Evolutionary conservation across 2,329 filamentous ascomycete species (phyloP), one percentile per base, ranked within the genome.

Genomic region (Calonectria ilicicola): DNA sequence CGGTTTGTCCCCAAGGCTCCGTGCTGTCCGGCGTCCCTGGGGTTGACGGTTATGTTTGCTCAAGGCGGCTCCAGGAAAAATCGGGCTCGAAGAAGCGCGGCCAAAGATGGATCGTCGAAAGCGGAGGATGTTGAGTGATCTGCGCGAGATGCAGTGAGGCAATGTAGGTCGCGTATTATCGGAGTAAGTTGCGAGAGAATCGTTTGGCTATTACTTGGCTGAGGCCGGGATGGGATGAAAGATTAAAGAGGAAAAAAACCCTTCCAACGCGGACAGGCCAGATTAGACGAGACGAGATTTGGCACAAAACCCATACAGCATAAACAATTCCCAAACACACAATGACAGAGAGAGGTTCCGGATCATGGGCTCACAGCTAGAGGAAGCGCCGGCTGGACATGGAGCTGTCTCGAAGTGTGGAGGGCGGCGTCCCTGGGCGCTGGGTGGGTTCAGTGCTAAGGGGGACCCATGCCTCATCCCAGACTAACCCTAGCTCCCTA

Each of bases 351-450:
- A 75, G 64, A 76, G 65, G 71, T 77, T 77, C 69, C 78, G 70
- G 49, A 62, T 70, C 73, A 74, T 72, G 76, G 65, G 72, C 72
- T 76, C 75, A 71, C 66, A 74, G 68, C 29, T 72, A 71, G 72
- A 76, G 71, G 70, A 75, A 77, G 74, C 80, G 80, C 78, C 79
- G 80, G 80, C 78, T 79, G 78, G 77, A 79, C 77, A 77, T 79
- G 69, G 53, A 68, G 77, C 38, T 81, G 81, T 83, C 81, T 83
- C 81, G 78, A 79, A 79, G 65, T 78, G 74, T 75, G 79, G 77
- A 81, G 77, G 77, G 70, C 73, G 74, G 65, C 49, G 65, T 47
- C 65, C 65, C 47, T 49, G 65, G 58, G 65, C 62, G 44, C 74
- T 71, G 75, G 74, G 70, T 74, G 74, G 66, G 71, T 63, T 75